These are phyloP conservation scores for Ascodesmis nigricans DNA, from an alignment of 495 filamentous ascomycete genomes.

Conservation along the genomic window DNA sequence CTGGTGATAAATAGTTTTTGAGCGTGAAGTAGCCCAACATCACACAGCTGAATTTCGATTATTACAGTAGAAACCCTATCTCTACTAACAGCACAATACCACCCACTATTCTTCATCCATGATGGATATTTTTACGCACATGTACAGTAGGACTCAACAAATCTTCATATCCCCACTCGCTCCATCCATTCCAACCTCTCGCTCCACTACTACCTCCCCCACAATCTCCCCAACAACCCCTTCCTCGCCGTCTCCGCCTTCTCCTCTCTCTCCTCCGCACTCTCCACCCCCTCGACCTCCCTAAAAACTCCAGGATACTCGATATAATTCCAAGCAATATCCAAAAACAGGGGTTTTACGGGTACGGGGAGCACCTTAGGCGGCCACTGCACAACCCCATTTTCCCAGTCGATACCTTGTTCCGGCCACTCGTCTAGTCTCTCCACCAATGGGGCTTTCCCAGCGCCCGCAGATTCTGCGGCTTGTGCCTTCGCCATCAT, in stretches of 20 bases:
- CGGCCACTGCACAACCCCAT: constrained; percentile 65
- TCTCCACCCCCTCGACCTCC: constrained; percentile 8
- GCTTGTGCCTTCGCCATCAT: constrained; percentile 25
- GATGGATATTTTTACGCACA: no score
- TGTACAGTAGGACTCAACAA: no score
- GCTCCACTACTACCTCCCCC: constrained; percentile 22
- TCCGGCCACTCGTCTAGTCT: constrained; percentile 52
- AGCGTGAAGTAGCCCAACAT: no score
- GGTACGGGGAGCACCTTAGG: constrained; percentile 63
- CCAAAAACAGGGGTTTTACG: constrained; percentile 88
- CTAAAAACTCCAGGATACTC: constrained; percentile 48
- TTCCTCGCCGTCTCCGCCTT: constrained; percentile 12
- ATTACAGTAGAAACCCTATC: no score
- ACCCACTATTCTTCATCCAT: no score
- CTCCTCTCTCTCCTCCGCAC: constrained; percentile 3
- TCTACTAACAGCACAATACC: no score
- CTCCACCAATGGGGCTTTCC: no score
- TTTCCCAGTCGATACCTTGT: constrained; percentile 39
- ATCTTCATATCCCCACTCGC: no score
- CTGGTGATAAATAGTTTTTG: no score
- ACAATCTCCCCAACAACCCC: constrained; percentile 20
- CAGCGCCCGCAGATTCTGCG: constrained; percentile 26
- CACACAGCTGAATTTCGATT: no score
- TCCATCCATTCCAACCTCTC: no score
- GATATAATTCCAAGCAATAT: constrained; percentile 96